Percentiles rank a stretch among this genome's conserved stretches.
Evolutionary conservation across 805 yeast species (phyloP).

Genomic region (Clavispora santaluciae): DNA sequence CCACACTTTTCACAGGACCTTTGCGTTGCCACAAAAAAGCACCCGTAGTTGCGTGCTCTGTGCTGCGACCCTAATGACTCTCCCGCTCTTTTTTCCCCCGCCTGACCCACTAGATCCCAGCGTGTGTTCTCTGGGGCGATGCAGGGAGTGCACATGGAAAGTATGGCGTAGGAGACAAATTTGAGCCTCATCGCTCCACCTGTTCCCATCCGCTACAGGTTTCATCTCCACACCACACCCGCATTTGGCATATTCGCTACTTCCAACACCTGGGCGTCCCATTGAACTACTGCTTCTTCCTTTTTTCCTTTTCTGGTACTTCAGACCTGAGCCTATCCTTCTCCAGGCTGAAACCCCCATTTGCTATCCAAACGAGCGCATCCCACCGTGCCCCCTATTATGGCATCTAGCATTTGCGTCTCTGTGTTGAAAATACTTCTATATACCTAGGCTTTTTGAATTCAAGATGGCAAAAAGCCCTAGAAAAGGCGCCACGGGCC

Average conservation of each 20-base stretch:
- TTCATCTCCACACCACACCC: neutral
- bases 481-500: conserved; percentile 17
- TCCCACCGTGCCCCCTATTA: conserved; percentile 1
- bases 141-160: neutral
- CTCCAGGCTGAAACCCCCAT: neutral
- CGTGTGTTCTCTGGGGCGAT: neutral
- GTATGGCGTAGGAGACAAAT: conserved; percentile 1
- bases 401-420: conserved; percentile 3
- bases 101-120: no score
- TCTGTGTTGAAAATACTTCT: conserved; percentile 6
- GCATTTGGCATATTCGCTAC: neutral
- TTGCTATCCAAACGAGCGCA: neutral
- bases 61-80: no score
- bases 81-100: neutral
- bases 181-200: conserved; percentile 1
- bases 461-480: conserved; percentile 30
- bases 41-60: no score
- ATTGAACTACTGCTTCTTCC: neutral
- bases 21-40: no score
- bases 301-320: neutral
- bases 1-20: no score
- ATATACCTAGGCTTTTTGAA: conserved; percentile 1
- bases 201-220: neutral
- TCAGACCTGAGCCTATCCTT: neutral
- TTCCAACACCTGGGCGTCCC: neutral